Evolutionary conservation across 495 filamentous ascomycete genomes (phyloP).

Genomic region (Trichoderma parareesei): DNA sequence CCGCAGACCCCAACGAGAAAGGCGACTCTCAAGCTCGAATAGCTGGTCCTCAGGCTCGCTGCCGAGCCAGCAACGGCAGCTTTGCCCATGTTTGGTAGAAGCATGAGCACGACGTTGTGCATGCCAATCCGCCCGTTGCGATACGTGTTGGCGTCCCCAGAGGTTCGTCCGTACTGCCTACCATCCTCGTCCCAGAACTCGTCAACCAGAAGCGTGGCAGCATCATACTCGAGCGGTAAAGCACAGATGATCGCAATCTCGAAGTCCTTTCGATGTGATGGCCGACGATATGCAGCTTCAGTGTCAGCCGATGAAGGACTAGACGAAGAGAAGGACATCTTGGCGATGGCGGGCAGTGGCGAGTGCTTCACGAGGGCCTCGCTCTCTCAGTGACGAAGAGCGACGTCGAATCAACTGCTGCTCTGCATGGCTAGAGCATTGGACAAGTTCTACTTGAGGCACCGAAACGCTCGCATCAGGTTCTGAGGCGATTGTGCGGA

Average conservation of each 20-base stretch:
- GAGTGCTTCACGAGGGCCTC: too few species aligned
- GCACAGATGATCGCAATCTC: conserved; percentile 25
- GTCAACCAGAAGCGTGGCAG: conserved; percentile 26
- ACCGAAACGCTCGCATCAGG: too few species aligned
- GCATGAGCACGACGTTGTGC: conserved; percentile 29
- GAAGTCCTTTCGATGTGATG: conserved; percentile 16
- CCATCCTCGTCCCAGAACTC: conserved; percentile 22
- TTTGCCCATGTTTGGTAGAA: conserved; percentile 30
- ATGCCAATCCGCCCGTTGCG: conserved; percentile 28
- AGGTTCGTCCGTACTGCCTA: conserved; percentile 18
- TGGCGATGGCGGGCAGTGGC: too few species aligned
- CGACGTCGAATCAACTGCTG: too few species aligned
- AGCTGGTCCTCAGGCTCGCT: conserved; percentile 25
- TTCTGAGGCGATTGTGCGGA: too few species aligned
- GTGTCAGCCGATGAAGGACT: too few species aligned
- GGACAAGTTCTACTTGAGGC: too few species aligned
- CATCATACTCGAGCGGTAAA: conserved; percentile 25
- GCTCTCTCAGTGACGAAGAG: too few species aligned
- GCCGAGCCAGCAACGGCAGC: conserved; percentile 24
- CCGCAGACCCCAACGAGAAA: conserved; percentile 32
- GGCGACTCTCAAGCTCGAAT: conserved; percentile 15
- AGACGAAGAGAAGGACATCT: too few species aligned
- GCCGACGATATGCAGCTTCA: conserved; percentile 5
- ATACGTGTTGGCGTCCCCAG: conserved; percentile 28
- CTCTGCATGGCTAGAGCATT: too few species aligned